These are phyloP conservation scores for Thyridium curvatum DNA, from an alignment of 2,329 filamentous ascomycete genomes.

Conservation along the genomic window DNA sequence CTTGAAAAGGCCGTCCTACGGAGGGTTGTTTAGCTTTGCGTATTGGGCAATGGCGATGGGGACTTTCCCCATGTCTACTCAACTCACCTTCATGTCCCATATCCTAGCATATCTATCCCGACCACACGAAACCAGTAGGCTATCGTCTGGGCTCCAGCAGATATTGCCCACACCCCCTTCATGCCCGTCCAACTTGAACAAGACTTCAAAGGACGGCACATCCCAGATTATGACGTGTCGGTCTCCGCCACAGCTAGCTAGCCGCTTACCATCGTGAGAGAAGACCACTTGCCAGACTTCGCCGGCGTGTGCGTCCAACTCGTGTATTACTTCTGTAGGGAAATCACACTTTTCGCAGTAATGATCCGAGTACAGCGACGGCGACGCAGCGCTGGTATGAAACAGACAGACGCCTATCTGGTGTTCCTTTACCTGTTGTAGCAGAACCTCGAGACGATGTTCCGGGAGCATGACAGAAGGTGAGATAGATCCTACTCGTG, in stretches of 20 bases:
- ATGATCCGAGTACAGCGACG: constrained; percentile 87
- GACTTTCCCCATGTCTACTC: too few relatives aligned
- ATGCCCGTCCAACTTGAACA: constrained; percentile 60
- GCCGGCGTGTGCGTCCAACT: constrained; percentile 66
- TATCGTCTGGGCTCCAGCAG: constrained; percentile 88
- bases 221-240: constrained; percentile 77
- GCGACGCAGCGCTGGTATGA: constrained; percentile 73
- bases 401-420: constrained; percentile 83
- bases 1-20: constrained; percentile 45
- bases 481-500: constrained; percentile 69
- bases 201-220: constrained; percentile 59
- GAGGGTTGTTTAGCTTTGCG: not conserved
- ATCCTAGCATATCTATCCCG: constrained; percentile 67
- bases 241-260: constrained; percentile 78
- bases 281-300: constrained; percentile 93
- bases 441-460: constrained; percentile 72
- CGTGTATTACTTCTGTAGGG: constrained; percentile 62
- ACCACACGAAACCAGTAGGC: constrained; percentile 77
- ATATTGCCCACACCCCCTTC: constrained; percentile 69
- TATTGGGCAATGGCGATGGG: not conserved
- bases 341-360: constrained; percentile 74
- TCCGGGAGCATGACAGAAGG: constrained; percentile 96
- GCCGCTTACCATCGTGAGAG: constrained; percentile 74
- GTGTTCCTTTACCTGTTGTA: constrained; percentile 76
- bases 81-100: constrained; percentile 64